phyloP scores from a whole-genome alignment of 2,329 filamentous ascomycete species.

The Aspergillus vadensis region DNA sequence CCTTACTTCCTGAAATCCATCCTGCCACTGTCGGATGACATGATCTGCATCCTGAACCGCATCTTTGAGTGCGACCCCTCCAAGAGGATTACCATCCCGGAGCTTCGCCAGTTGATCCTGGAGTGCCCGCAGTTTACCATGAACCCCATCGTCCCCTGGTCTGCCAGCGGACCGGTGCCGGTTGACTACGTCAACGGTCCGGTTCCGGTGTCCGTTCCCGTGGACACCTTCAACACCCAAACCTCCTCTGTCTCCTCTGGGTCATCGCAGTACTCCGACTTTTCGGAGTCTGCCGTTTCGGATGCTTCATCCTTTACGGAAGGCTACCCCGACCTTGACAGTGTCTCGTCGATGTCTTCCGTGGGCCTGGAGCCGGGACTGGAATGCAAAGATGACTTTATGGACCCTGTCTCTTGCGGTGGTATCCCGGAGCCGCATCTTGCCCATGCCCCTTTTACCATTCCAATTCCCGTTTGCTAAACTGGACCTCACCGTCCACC shows the following conservation, averaged over 20 bases:
- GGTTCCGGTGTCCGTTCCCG: slow-evolving; percentile 38
- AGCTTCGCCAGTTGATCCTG: slow-evolving; percentile 75
- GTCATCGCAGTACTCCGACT: slow-evolving; percentile 40
- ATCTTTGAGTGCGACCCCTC: slow-evolving; percentile 87
- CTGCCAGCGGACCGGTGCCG: slow-evolving; percentile 38
- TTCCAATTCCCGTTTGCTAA: slow-evolving; percentile 34
- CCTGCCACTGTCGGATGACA: slow-evolving; percentile 82
- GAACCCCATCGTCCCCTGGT: slow-evolving; percentile 42
- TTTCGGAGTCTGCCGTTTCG: slow-evolving; percentile 43
- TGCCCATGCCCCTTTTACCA: slow-evolving; percentile 28
- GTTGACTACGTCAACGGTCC: slow-evolving; percentile 39
- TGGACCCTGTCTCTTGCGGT: slow-evolving; percentile 30
- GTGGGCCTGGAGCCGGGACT: slow-evolving; percentile 35
- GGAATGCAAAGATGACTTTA: slow-evolving; percentile 34
- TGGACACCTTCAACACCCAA: slow-evolving; percentile 38
- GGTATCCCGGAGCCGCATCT: slow-evolving; percentile 34
- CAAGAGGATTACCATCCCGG: slow-evolving; percentile 76
- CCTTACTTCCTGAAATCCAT: slow-evolving; percentile 89
- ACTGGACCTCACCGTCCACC: neutral
- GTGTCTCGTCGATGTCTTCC: slow-evolving; percentile 38
- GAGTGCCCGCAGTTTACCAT: slow-evolving; percentile 73
- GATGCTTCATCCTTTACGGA: slow-evolving; percentile 44
- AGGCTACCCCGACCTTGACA: slow-evolving; percentile 40
- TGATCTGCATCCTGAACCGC: slow-evolving; percentile 81
- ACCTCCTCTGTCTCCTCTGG: slow-evolving; percentile 38